Percentiles rank a stretch among this genome's conserved stretches.
Evolutionary conservation across 1,139 yeast genomes (phyloP).

Genomic region (Ogataea hybrid): DNA sequence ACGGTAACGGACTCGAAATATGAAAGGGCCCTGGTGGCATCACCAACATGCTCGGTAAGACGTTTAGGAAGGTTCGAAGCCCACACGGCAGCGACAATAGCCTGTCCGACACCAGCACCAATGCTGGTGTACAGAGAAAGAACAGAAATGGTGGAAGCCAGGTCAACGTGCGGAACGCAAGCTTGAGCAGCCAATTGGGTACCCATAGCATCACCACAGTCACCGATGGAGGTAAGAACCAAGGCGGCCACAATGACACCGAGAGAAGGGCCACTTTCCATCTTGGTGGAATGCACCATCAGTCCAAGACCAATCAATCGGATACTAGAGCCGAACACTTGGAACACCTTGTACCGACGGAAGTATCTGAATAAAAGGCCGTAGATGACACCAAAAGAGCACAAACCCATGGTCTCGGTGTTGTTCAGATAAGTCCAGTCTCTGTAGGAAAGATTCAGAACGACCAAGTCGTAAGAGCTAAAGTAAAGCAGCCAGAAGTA

Average conservation of each 20-base stretch:
- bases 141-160: conserved; percentile 37
- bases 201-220: conserved; percentile 35
- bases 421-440: conserved; percentile 38
- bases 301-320: conserved; percentile 35
- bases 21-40: conserved; percentile 6
- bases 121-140: conserved; percentile 41
- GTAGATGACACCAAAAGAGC: conserved; percentile 36
- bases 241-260: conserved; percentile 25
- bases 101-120: conserved; percentile 45
- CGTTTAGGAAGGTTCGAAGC: conserved; percentile 38
- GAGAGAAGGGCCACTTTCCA: conserved; percentile 16
- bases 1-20: conserved; percentile 24
- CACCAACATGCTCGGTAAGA: conserved; percentile 31
- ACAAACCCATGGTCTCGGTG: conserved; percentile 35
- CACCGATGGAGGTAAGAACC: conserved; percentile 34
- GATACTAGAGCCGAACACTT: conserved; percentile 32
- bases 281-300: conserved; percentile 16
- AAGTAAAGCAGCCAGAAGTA: conserved; percentile 25
- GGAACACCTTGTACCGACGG: conserved; percentile 36
- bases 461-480: conserved; percentile 32
- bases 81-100: conserved; percentile 51
- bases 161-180: conserved; percentile 37
- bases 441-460: conserved; percentile 29
- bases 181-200: conserved; percentile 37
- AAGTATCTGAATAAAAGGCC: conserved; percentile 33